Evolutionary conservation across 208 protist species (phyloP).

Genomic region (Crithidia sp.): DNA sequence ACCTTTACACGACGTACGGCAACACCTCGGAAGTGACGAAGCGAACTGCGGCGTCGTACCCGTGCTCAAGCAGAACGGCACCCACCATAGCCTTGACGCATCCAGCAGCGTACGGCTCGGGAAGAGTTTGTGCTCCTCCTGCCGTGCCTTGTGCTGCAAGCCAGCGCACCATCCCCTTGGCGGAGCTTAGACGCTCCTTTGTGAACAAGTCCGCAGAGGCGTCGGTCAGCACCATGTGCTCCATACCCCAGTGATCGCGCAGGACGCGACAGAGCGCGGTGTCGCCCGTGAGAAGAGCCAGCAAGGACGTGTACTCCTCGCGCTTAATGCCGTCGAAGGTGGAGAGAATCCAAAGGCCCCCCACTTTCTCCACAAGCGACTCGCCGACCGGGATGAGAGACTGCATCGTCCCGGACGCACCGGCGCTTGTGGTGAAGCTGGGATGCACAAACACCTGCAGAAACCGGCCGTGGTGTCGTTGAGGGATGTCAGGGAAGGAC

Average conservation of each 20-base stretch:
- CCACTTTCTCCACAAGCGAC: conserved; percentile 48
- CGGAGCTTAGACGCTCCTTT: conserved; percentile 44
- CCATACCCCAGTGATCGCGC: conserved; percentile 74
- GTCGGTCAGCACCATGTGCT: conserved; percentile 89
- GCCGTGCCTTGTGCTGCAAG: conserved; percentile 39
- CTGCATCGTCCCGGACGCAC: conserved; percentile 63
- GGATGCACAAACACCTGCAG: conserved; percentile 87
- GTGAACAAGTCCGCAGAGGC: conserved; percentile 69
- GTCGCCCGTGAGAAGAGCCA: conserved; percentile 64
- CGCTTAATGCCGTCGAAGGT: conserved; percentile 65
- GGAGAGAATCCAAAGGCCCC: conserved; percentile 51
- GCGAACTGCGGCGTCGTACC: conserved; percentile 42
- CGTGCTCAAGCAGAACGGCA: conserved; percentile 74
- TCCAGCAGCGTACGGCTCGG: conserved; percentile 71
- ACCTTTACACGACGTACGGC: conserved; percentile 36
- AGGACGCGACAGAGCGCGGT: conserved; percentile 65
- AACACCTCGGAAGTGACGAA: conserved; percentile 73
- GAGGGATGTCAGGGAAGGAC: conserved; percentile 65
- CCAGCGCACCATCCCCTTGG: conserved; percentile 66
- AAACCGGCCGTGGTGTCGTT: conserved; percentile 56
- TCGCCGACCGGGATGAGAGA: conserved; percentile 66
- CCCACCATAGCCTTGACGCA: conserved; percentile 79
- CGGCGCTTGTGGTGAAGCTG: conserved; percentile 73
- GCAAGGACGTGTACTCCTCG: conserved; percentile 59
- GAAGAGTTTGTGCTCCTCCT: conserved; percentile 45